Base-by-base conservation (phyloP, 164 flowering plant species). In the Magnolia sinica region DNA sequence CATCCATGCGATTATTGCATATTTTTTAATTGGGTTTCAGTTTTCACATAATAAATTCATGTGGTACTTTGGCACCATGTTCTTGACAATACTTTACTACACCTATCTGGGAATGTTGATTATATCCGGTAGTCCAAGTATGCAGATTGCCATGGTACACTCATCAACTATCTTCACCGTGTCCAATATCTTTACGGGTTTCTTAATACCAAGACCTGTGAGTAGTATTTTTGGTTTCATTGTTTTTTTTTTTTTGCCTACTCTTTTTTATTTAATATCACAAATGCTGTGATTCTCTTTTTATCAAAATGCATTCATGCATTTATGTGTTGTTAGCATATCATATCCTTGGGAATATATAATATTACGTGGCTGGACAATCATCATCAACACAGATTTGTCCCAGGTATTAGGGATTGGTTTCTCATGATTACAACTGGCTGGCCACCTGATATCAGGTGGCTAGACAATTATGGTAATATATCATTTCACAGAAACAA, bases 51-150 rank as follows among this genome's bases (percentile, higher is more conserved):
- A 82, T 77, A 89, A 89, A 78, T 61, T 87, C 2, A 79, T 84
- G 31, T 86, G 88, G 88, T 80, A 75, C 79, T 77, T 84, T 70
- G 84, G 84, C 49, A 19, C 85, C 58, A 82, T 80, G 70, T 88
- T 89, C 52, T 80, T 83, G 29, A 72, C 86, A 50, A 18, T 89
- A 23, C 78, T 85, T 27, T 81, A 71, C 83, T 87, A 74, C 79
- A 84, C 72, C 16, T 89, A 85, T 78, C 79, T 82, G 6, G 92
- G 92, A 19, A 82, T 87, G 91, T 13, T 87, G 82, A 63, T 85
- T 24, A 82, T 82, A 14, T 79, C 91, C 0, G 2, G 87, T 73
- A 86, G 83, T 13, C 86, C 92, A 68, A 87, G 76, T 23, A 29
- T 68, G 29, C 79, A 83, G 69, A 73, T 86, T 13, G 88, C 89